phyloP scores from a whole-genome alignment of 768 basidiomycete species.

The Cystofilobasidium macerans region DNA sequence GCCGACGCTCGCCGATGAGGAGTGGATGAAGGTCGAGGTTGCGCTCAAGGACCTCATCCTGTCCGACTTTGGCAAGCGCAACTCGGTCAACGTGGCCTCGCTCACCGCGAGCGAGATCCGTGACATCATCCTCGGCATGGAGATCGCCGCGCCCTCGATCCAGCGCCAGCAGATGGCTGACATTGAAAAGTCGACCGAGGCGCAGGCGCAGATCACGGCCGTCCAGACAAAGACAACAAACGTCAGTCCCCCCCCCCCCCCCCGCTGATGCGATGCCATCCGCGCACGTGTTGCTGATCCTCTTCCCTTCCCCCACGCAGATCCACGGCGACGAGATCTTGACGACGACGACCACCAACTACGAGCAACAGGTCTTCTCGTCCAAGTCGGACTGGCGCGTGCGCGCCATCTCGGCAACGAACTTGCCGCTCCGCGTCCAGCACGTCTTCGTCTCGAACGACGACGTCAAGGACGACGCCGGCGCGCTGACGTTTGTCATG shows the following conservation, averaged over 20 bases:
- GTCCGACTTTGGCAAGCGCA: constrained; percentile 95
- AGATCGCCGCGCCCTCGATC: constrained; percentile 51
- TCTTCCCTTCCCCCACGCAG: too few relatives aligned
- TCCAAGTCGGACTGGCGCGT: constrained; percentile 99
- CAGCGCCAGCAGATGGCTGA: constrained; percentile 99
- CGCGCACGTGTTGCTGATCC: too few relatives aligned
- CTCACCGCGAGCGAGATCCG: constrained; percentile 91
- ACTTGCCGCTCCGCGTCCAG: constrained; percentile 87
- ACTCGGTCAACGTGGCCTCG: constrained; percentile 96
- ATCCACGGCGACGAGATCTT: constrained; percentile 89
- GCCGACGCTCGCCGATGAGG: constrained; percentile 84
- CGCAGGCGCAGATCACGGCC: constrained; percentile 88
- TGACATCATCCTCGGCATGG: constrained; percentile 97
- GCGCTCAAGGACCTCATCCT: constrained; percentile 93
- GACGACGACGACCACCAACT: constrained; percentile 91
- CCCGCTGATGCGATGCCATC: constrained; percentile 39
- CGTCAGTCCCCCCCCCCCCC: too few relatives aligned
- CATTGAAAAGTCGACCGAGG: constrained; percentile 89
- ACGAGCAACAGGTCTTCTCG: constrained; percentile 97
- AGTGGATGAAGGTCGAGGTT: constrained; percentile 99
- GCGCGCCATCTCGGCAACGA: constrained; percentile 92
- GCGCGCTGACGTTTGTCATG: constrained; percentile 85
- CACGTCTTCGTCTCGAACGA: constrained; percentile 99
- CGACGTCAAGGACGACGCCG: constrained; percentile 95
- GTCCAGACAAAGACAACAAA: constrained; percentile 97